Evolutionary conservation across 2,329 filamentous ascomycete species (phyloP).

Genomic region (Fusarium xylarioides): DNA sequence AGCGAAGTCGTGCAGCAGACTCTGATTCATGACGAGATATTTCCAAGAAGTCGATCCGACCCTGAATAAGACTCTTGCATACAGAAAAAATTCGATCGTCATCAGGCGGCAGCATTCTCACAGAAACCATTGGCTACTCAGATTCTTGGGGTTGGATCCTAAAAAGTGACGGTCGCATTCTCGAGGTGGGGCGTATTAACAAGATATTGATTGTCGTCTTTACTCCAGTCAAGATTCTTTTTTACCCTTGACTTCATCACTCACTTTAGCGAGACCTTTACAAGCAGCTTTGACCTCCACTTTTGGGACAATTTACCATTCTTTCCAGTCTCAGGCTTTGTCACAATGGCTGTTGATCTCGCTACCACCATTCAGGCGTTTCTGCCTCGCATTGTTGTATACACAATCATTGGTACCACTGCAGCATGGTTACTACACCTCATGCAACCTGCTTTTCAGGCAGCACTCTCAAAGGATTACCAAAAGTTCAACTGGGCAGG

Average conservation of each 20-base stretch:
- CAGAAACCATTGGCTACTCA: neutral
- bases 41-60: neutral
- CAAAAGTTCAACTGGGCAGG: slow-evolving; percentile 17
- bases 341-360: neutral
- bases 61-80: neutral
- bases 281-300: neutral
- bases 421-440: slow-evolving; percentile 19
- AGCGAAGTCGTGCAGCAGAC: too few relatives aligned
- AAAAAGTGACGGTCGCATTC: neutral
- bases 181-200: neutral
- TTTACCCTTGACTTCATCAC: neutral
- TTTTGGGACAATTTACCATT: neutral
- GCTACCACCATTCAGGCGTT: neutral
- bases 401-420: slow-evolving; percentile 6
- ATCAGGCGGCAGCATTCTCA: slow-evolving; percentile 11
- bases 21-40: neutral
- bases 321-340: neutral
- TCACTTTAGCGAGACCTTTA: neutral
- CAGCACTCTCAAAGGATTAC: slow-evolving; percentile 10
- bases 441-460: slow-evolving; percentile 13
- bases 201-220: neutral
- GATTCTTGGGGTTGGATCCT: neutral
- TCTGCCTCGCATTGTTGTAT: slow-evolving; percentile 8
- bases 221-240: neutral
- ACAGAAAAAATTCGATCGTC: neutral